Conservation (phyloP, 306 rosid genomes). For the Citrullus mucosospermus region DNA sequence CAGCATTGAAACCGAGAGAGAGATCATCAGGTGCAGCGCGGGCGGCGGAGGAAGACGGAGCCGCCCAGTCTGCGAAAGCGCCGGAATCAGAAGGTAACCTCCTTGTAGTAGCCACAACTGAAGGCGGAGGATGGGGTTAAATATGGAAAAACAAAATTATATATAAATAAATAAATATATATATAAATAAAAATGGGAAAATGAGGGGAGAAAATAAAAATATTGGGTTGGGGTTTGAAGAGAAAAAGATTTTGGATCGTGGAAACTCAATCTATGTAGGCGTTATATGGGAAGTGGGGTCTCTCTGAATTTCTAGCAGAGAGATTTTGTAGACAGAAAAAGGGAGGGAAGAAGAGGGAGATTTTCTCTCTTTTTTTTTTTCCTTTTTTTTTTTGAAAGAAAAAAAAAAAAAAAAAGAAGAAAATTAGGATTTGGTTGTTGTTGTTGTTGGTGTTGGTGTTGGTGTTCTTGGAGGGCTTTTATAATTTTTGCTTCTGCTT, state of each 20-base stretch:
- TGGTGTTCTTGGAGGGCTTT: not conserved
- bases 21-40: constrained; percentile 51
- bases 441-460: too few species aligned
- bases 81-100: constrained; percentile 85
- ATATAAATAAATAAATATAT: too few species aligned
- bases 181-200: not conserved
- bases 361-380: too few species aligned
- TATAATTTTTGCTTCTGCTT: not conserved
- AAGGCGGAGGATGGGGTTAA: not conserved
- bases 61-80: constrained; percentile 89
- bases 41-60: constrained; percentile 33
- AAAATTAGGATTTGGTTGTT: not conserved
- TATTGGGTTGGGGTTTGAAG: not conserved
- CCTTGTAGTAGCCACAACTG: constrained; percentile 99
- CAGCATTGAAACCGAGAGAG: constrained; percentile 90
- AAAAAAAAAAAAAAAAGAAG: not conserved
- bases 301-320: constrained; percentile 40
- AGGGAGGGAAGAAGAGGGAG: not conserved
- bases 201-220: not conserved
- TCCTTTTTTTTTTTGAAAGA: too few species aligned
- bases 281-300: constrained; percentile 54
- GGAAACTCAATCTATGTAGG: constrained; percentile 24
- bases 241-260: not conserved
- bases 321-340: constrained; percentile 18
- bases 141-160: not conserved